phyloP scores from a whole-genome alignment of 352 stramenopile genomes.

The Blastocystis sp. region DNA sequence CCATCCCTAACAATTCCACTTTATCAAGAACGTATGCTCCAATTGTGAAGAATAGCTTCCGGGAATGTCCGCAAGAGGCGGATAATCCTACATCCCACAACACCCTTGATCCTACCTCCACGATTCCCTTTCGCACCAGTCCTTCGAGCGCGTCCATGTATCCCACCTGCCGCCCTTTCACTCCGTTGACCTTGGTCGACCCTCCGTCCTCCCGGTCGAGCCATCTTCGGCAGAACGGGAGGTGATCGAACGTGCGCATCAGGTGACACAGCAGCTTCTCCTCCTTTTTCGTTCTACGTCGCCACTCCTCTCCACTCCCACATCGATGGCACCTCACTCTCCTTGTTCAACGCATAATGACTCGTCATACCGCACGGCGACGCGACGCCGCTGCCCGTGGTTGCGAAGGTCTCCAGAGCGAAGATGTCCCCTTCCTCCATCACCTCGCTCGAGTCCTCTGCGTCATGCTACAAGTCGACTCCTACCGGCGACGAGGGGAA shows the following conservation, averaged over 20 bases:
- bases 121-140: slow-evolving; percentile 86
- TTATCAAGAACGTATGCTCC: slow-evolving; percentile 93
- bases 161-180: slow-evolving; percentile 87
- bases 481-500: slow-evolving; percentile 84
- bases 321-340: neutral
- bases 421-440: slow-evolving; percentile 95
- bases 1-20: slow-evolving; percentile 59
- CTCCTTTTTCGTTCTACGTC: slow-evolving; percentile 66
- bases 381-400: slow-evolving; percentile 63
- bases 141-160: slow-evolving; percentile 93
- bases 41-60: slow-evolving; percentile 96
- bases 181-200: slow-evolving; percentile 75
- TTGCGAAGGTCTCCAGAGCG: slow-evolving; percentile 88
- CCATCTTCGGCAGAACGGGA: slow-evolving; percentile 91
- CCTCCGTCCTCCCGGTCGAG: slow-evolving; percentile 91
- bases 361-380: neutral
- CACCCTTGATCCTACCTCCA: slow-evolving; percentile 64
- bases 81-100: slow-evolving; percentile 69
- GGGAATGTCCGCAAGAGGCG: slow-evolving; percentile 83
- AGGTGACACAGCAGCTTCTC: slow-evolving; percentile 91
- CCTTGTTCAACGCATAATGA: slow-evolving; percentile 22
- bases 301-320: slow-evolving; percentile 63
- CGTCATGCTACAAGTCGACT: neutral
- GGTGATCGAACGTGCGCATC: slow-evolving; percentile 94
- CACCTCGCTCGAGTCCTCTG: slow-evolving; percentile 63